Evolutionary conservation across 805 yeast species (phyloP).

Genomic region (Maudiozyma turicensis): DNA sequence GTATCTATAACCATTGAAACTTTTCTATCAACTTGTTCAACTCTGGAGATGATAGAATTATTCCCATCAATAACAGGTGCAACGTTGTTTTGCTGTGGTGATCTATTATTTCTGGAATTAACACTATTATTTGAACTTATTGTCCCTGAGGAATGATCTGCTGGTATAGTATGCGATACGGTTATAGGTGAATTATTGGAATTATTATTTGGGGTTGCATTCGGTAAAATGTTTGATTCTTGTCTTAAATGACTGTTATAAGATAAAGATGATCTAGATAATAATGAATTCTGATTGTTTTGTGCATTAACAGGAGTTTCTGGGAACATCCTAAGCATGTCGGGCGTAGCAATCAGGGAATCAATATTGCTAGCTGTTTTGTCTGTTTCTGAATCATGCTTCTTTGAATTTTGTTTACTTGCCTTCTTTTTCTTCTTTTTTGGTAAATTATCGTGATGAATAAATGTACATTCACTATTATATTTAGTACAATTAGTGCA

Average conservation of each 20-base stretch:
- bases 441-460: slow-evolving; percentile 7
- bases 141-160: too few species aligned
- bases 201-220: too few species aligned
- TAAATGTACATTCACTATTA: slow-evolving; percentile 18
- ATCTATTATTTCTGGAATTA: neutral
- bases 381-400: neutral
- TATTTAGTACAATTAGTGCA: slow-evolving; percentile 25
- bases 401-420: neutral
- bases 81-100: neutral
- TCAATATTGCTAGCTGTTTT: neutral
- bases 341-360: neutral
- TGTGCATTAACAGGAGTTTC: neutral
- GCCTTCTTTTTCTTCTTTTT: neutral
- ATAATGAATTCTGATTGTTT: too few species aligned
- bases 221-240: too few species aligned
- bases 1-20: slow-evolving; percentile 16
- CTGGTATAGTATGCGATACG: too few species aligned
- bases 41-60: slow-evolving; percentile 2
- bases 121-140: neutral
- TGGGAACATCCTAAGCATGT: neutral
- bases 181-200: too few species aligned
- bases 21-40: slow-evolving; percentile 17
- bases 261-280: too few species aligned
- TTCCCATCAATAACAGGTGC: neutral
- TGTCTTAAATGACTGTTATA: too few species aligned